Conservation (phyloP, 345 rosid genomes). For the Atalantia buxifolia region DNA sequence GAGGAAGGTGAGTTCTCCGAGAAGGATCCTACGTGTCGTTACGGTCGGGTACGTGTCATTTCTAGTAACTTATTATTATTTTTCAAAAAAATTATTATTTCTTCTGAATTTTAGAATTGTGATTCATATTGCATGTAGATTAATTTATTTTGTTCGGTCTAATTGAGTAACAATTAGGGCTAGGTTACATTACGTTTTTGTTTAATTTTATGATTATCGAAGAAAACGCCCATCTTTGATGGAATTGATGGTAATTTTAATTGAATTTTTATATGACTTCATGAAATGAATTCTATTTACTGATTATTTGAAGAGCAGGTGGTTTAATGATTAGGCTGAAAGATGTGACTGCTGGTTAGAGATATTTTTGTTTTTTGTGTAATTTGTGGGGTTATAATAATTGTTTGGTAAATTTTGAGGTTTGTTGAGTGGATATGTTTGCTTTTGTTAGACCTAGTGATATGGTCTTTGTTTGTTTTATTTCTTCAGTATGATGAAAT, state of each 20-base stretch:
- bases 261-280: not conserved
- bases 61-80: not conserved
- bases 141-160: not conserved
- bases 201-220: not conserved
- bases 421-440: not conserved
- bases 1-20: slow-evolving; percentile 49
- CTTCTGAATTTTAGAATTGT: not conserved
- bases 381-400: not conserved
- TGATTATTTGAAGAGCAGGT: no score
- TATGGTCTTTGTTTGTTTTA: slow-evolving; percentile 10
- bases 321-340: not conserved
- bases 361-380: not conserved
- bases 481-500: slow-evolving; percentile 72
- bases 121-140: not conserved
- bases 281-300: not conserved
- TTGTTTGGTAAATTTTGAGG: not conserved
- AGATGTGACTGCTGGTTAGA: not conserved
- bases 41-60: slow-evolving; percentile 47
- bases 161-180: not conserved
- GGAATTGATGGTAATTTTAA: not conserved
- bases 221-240: not conserved
- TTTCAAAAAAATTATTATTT: not conserved
- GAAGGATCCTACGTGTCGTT: slow-evolving; percentile 67
- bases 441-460: slow-evolving; percentile 6
- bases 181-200: not conserved